A percentile compares a stretch with the other conserved stretches of the same genome.
Conservation (phyloP, 2,329 filamentous ascomycete genomes). For the Ascochyta fabae region DNA sequence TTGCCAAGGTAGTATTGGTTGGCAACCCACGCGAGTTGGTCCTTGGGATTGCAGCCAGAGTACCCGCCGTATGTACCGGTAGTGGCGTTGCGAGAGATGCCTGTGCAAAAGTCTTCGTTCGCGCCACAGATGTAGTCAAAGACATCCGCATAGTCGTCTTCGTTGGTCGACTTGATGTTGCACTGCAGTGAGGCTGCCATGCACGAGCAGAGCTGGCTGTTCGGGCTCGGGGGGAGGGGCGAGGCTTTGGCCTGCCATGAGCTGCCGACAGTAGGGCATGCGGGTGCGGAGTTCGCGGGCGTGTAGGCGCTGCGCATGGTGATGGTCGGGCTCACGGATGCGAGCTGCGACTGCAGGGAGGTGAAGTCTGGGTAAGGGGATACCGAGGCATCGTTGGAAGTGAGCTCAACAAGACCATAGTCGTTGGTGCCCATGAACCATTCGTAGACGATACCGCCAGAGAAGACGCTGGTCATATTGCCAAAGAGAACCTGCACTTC, state of each 20-base stretch:
- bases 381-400: slow-evolving; percentile 62
- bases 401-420: slow-evolving; percentile 77
- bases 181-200: slow-evolving; percentile 78
- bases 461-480: slow-evolving; percentile 86
- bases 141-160: slow-evolving; percentile 66
- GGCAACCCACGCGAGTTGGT: slow-evolving; percentile 76
- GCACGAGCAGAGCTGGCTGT: slow-evolving; percentile 81
- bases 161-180: slow-evolving; percentile 66
- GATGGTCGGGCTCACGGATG: slow-evolving; percentile 67
- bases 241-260: slow-evolving; percentile 72
- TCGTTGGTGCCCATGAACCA: slow-evolving; percentile 92
- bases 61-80: slow-evolving; percentile 76
- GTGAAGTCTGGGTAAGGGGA: slow-evolving; percentile 75
- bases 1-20: slow-evolving; percentile 71
- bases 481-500: slow-evolving; percentile 85
- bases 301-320: slow-evolving; percentile 72
- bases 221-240: slow-evolving; percentile 81
- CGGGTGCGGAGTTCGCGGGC: slow-evolving; percentile 70
- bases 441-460: slow-evolving; percentile 97
- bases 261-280: slow-evolving; percentile 71
- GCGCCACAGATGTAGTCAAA: slow-evolving; percentile 77
- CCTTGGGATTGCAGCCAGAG: slow-evolving; percentile 73
- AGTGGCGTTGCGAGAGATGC: slow-evolving; percentile 71
- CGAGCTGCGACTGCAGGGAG: slow-evolving; percentile 72
- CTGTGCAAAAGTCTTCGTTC: slow-evolving; percentile 63